Conservation (phyloP, 1,284 basidiomycete species). For the Calocybe gambosa region DNA sequence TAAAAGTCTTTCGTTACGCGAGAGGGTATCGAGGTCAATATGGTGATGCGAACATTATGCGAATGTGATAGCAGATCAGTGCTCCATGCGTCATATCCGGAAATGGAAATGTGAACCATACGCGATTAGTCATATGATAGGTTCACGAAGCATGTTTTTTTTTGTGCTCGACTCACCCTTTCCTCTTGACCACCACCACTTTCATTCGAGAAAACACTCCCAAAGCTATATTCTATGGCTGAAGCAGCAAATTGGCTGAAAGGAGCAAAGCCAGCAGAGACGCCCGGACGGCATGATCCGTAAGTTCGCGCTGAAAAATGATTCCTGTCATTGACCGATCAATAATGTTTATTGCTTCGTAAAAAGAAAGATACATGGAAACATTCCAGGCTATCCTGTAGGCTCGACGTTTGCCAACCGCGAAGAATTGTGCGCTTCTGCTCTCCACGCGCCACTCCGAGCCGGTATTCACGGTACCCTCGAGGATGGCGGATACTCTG, state of each 20-base stretch:
- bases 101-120: no score
- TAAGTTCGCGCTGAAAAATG: background rate
- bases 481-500: conserved; percentile 21
- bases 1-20: no score
- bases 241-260: conserved; percentile 4
- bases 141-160: no score
- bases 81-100: no score
- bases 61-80: no score
- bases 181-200: no score
- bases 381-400: conserved; percentile 20
- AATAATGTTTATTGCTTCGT: background rate
- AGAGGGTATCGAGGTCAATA: no score
- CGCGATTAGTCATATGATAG: no score
- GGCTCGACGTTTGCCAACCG: conserved; percentile 20
- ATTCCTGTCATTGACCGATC: background rate
- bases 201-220: no score
- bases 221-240: no score
- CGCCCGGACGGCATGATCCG: conserved; percentile 9
- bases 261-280: conserved; percentile 8
- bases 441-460: conserved; percentile 20
- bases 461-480: conserved; percentile 23
- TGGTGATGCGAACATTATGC: no score
- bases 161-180: no score
- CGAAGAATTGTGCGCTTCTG: conserved; percentile 17
- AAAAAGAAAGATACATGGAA: conserved; percentile 14